Percentiles rank a stretch among this genome's conserved stretches.
Evolutionary conservation across 805 yeast genomes (phyloP).

Genomic region (Scheffersomyces spartinae): DNA sequence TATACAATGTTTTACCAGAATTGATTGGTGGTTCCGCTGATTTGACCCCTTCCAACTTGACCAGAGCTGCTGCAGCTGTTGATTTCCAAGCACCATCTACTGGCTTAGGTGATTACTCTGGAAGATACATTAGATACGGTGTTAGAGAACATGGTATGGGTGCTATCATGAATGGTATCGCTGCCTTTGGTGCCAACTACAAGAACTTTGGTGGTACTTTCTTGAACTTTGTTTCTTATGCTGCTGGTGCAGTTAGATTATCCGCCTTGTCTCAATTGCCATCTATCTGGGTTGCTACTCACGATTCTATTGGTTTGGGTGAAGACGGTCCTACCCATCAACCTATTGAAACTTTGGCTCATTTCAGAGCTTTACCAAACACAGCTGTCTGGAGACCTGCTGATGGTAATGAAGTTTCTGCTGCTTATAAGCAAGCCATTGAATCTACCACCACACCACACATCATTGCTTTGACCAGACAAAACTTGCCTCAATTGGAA

Average conservation of each 20-base stretch:
- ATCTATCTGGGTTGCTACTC: slow-evolving; percentile 80
- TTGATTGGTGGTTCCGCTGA: slow-evolving; percentile 97
- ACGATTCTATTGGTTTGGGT: slow-evolving; percentile 84
- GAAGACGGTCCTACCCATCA: slow-evolving; percentile 94
- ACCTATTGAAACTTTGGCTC: slow-evolving; percentile 83
- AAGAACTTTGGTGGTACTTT: slow-evolving; percentile 95
- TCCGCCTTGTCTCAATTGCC: slow-evolving; percentile 78
- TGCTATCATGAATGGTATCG: slow-evolving; percentile 94
- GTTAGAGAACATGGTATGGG: slow-evolving; percentile 99
- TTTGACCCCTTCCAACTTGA: slow-evolving; percentile 92
- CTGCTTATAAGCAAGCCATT: slow-evolving; percentile 63
- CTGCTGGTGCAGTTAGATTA: slow-evolving; percentile 80
- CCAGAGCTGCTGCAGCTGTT: slow-evolving; percentile 71
- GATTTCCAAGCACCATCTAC: slow-evolving; percentile 88
- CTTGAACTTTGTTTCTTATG: slow-evolving; percentile 82
- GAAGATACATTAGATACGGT: slow-evolving; percentile 95
- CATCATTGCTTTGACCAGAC: slow-evolving; percentile 72
- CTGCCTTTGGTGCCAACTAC: slow-evolving; percentile 80
- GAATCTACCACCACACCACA: slow-evolving; percentile 57
- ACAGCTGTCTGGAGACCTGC: slow-evolving; percentile 86
- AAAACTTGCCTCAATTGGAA: slow-evolving; percentile 83
- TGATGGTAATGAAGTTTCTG: slow-evolving; percentile 82
- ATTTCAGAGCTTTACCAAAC: slow-evolving; percentile 78
- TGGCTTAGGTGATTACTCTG: slow-evolving; percentile 74
- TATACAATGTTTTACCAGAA: slow-evolving; percentile 68